Evolutionary conservation across 179 eudicot genomes (phyloP), one percentile per base, ranked within the genome.

Genomic region (Nepenthes alata): DNA sequence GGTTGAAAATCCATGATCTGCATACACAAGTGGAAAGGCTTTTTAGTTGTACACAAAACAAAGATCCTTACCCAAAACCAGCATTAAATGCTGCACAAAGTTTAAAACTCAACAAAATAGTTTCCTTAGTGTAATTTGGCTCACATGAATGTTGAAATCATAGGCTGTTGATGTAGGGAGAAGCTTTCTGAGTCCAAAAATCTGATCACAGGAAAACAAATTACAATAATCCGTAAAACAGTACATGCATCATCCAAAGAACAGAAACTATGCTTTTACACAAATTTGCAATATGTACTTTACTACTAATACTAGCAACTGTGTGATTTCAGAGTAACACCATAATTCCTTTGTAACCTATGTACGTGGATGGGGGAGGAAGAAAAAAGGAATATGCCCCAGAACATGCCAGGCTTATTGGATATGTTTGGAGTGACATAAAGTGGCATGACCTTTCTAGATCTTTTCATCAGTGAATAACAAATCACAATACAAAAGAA

Each of bases 1-100:
- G 96, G 98, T 76, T 93, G 93, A 55, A 93, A 93, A 77, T 93
- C 98, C 98, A 93, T 93, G 69, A 93, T 83, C 98, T 89, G 89
- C 75, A 70, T 34, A 48, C 7, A 56, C 38, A 35, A 36, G 57
- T 11, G 11, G n/a, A 47, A 49, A 4, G 58, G 41, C 16, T 34
- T n/a, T 37, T 37, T 35, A 63, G 35, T 25, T 50, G n/a, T 52
- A n/a, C 52, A 53, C 48, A 54, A 53, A 11, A 25, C 25, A 25
- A 25, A 25, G 25, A 25, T 25, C 25, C 25, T 56, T 3, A 11
- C 15, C 15, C 1, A 34, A 37, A 58, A 37, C 15, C 7, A 41
- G 6, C 50, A 58, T 38, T 36, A 48, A 50, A 4, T 14, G 13
- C 9, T 60, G 11, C 15, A 44, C 2, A 51, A 52, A 34, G 5